phyloP scores from a whole-genome alignment of 73 alveolate species.

The Paramecium primaurelia region DNA sequence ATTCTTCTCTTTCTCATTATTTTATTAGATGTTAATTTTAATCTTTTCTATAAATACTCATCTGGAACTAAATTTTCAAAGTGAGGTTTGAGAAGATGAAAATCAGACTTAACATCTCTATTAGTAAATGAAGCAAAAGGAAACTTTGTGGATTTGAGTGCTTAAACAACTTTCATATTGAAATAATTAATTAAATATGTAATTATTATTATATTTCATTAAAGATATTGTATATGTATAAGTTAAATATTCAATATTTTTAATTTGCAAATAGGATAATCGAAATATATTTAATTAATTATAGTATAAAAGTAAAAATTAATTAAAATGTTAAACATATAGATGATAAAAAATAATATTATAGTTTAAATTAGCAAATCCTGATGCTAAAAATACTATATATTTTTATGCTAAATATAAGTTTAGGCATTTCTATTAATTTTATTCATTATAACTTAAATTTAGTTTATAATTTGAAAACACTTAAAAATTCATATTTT shows the following conservation, averaged over 20 bases:
- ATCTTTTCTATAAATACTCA: not conserved
- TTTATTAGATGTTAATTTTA: not conserved
- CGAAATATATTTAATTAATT: too few relatives aligned
- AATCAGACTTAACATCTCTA: constrained; percentile 14
- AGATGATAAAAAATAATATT: too few relatives aligned
- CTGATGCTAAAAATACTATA: too few relatives aligned
- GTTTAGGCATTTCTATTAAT: too few relatives aligned
- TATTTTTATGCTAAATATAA: too few relatives aligned
- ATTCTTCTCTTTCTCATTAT: constrained; percentile 11
- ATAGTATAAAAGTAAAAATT: too few relatives aligned
- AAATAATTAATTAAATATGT: not conserved
- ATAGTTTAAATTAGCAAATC: too few relatives aligned
- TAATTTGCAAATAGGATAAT: too few relatives aligned
- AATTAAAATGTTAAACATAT: too few relatives aligned
- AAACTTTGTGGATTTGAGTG: not conserved
- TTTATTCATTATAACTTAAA: too few relatives aligned
- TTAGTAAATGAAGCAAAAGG: not conserved
- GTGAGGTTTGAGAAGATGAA: not conserved
- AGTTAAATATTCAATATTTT: too few relatives aligned
- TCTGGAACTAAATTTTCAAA: not conserved
- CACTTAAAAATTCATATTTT: not conserved
- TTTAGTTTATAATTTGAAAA: too few relatives aligned
- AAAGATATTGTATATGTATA: not conserved
- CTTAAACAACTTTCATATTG: not conserved
- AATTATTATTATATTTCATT: not conserved